These are phyloP conservation scores for Scedosporium minutisporum DNA, from an alignment of 2,329 filamentous ascomycete genomes.

Conservation along the genomic window DNA sequence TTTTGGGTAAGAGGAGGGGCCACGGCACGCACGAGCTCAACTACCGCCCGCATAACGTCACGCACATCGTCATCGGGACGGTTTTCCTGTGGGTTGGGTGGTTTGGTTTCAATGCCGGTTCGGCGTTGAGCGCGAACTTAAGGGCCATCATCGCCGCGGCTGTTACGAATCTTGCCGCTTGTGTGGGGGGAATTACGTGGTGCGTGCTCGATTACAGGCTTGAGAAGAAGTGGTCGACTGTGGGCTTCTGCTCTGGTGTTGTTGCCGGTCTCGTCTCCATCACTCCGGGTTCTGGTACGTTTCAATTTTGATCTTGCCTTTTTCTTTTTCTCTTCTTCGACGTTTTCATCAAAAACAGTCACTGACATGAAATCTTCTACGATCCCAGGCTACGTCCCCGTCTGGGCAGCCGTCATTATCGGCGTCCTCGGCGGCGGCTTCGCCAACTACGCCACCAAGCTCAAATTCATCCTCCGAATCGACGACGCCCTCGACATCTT, in stretches of 20 bases:
- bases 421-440: constrained; percentile 66
- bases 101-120: constrained; percentile 92
- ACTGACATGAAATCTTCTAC: background rate
- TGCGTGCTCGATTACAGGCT: constrained; percentile 81
- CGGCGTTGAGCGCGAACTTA: constrained; percentile 70
- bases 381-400: constrained; percentile 57
- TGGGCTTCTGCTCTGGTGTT: constrained; percentile 86
- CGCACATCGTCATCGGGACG: constrained; percentile 83
- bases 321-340: constrained; percentile 4
- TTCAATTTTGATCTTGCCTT: background rate
- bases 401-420: constrained; percentile 75
- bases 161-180: constrained; percentile 78
- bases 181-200: constrained; percentile 80
- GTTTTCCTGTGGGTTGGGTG: constrained; percentile 93
- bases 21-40: constrained; percentile 83
- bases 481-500: constrained; percentile 88
- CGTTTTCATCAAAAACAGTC: too few species aligned
- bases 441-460: constrained; percentile 84
- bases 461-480: constrained; percentile 73
- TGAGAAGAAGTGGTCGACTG: constrained; percentile 85
- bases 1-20: constrained; percentile 76
- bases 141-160: constrained; percentile 79
- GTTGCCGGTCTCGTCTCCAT: constrained; percentile 82
- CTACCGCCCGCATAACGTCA: constrained; percentile 87
- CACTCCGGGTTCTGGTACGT: constrained; percentile 68